Evolutionary conservation across 1,139 yeast genomes (phyloP), one percentile per base, ranked within the genome.

Genomic region (Candida mesenterica): DNA sequence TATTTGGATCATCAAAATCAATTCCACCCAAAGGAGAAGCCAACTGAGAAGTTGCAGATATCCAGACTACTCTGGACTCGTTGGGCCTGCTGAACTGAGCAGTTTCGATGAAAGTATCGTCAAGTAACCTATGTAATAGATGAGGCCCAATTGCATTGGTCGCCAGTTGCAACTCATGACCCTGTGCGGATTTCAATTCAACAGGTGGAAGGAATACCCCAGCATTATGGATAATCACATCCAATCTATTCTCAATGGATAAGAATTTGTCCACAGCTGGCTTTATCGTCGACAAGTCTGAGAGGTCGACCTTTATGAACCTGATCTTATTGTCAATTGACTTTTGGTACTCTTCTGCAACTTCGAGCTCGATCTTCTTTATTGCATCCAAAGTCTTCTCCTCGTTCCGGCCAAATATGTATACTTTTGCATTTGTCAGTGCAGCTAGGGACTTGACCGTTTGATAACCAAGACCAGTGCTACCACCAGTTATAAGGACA

Each of bases 71-170:
- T 45, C 81, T 57, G 31, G 52, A 34, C 17, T 35, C 41, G 22
- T 32, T 29, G 2, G 37, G 24, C 10, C 20, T 14, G 20, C 34
- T 38, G 15, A 33, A 25, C n/a, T 28, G 14, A 25, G 68, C 59
- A 4, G 70, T 60, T 30, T 52, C 52, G 19, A 64, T 46, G 20
- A 77, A 49, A 4, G 65, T 36, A 7, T 75, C 73, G 34, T 69
- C 71, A 22, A 77, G 50, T 23, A 63, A 55, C 37, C 62, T 60
- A 42, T 74, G 72, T 14, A 77, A 50, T 31, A 75, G 52, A 38
- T 69, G 75, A 14, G 72, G 76, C 22, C 75, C 81, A 33, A 76
- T 43, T 4, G 57, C 72, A 45, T 77, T 77, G 15, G 72, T 63
- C 7, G 77, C 79, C 36, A 73, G 60, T 48, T 69, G 74, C 24